Base-by-base conservation (phyloP, 805 yeast genomes). In the Cyberlindnera veronae region DNA sequence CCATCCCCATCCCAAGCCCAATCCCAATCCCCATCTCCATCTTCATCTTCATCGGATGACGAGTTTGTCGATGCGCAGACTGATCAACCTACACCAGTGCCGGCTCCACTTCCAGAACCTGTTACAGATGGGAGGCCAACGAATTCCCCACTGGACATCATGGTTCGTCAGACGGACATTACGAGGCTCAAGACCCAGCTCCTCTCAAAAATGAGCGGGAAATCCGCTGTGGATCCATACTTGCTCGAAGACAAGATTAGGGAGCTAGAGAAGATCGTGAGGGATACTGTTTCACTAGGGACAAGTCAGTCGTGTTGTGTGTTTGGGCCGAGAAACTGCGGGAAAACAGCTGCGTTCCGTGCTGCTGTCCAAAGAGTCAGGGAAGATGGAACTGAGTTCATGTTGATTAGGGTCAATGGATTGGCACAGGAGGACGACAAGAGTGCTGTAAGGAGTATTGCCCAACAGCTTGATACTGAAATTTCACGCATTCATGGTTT, bases 221-320 rank as follows among this genome's bases (percentile, higher is more conserved):
- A 42, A 20, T 29, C 45, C 6, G 30, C 24, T 1, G 50, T 58
- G 8, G 44, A 36, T 9, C 60, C 67, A 11, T 60, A 64, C 28
- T 67, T 64, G 8, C 48, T 71, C 4, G 72, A 65, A 4, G 42
- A 41, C 3, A 63, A 60, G 34, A 67, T 67, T 45, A 45, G 63
- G 1, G 84, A 84, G 46, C 57, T 90, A 2, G 75, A 73, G 45
- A 63, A 66, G 11, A 58, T 86, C 0, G 70, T 89, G 1, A 64
- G 67, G 18, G 76, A 76, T 45, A n/a, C n/a, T n/a, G n/a, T n/a
- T n/a, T n/a, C n/a, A n/a, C n/a, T n/a, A n/a, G 72, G 76, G 21
- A 93, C 88, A 46, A 90, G 95, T 6, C 88, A 86, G 55, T 91
- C 97, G 3, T 76, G 81, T 11, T 64, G 91, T 6, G 44, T 91